These are phyloP conservation scores for Komagataella ulmi DNA, from an alignment of 805 yeast species.

Conservation along the genomic window DNA sequence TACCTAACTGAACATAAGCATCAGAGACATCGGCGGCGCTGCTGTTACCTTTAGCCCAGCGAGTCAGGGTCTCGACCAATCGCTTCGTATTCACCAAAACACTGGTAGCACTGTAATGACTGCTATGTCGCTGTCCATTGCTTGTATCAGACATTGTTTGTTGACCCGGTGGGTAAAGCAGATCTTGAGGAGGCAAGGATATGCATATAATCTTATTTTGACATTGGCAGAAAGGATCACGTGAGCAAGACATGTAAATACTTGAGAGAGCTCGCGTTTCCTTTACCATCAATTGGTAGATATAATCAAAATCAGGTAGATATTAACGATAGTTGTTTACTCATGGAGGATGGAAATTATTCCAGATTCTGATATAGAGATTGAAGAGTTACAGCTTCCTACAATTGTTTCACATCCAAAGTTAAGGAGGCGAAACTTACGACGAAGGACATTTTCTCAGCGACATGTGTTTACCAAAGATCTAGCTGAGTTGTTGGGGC, in stretches of 20 bases:
- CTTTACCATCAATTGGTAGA: background rate
- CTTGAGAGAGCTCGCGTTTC: background rate
- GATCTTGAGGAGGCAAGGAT: background rate
- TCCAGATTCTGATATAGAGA: constrained; percentile 5
- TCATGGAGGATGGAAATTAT: background rate
- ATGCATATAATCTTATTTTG: background rate
- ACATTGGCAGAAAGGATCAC: background rate
- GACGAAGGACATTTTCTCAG: constrained; percentile 12
- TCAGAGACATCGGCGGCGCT: constrained; percentile 79
- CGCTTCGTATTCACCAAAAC: constrained; percentile 82
- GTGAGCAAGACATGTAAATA: constrained; percentile 1
- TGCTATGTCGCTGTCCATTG: constrained; percentile 20
- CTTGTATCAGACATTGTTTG: background rate
- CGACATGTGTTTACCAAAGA: constrained; percentile 20
- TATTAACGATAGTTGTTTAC: background rate
- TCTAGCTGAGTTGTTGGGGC: constrained; percentile 16
- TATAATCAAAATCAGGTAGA: background rate
- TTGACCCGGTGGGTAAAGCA: background rate
- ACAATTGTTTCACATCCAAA: background rate
- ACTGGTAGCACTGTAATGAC: constrained; percentile 68
- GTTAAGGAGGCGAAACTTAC: background rate
- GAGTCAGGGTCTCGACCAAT: constrained; percentile 70
- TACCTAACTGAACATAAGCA: constrained; percentile 84
- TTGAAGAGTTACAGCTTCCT: background rate
- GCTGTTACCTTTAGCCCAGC: constrained; percentile 79